A percentile compares a stretch with the other conserved stretches of the same genome.
Conservation (phyloP, 2,329 filamentous ascomycete genomes). For the Neopestalotiopsis rosae region DNA sequence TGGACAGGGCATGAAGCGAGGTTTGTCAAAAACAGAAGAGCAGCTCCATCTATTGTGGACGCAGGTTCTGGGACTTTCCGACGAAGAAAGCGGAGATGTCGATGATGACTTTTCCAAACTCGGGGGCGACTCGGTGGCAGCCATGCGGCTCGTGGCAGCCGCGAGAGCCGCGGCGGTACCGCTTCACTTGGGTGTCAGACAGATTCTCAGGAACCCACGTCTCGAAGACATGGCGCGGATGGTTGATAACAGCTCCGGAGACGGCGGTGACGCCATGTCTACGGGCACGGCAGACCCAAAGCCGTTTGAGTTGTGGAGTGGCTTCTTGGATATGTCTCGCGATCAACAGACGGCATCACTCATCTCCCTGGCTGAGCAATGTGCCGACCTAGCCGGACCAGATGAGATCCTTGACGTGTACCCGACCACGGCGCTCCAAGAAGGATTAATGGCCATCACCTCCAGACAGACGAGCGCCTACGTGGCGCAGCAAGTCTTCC, state of each 20-base stretch:
- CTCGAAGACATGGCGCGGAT: conserved; percentile 8
- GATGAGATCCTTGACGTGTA: conserved; percentile 28
- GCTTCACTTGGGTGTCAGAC: background rate
- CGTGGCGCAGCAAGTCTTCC: conserved; percentile 26
- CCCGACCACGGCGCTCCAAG: conserved; percentile 33
- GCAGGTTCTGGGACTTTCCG: conserved; percentile 4
- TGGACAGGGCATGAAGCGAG: background rate
- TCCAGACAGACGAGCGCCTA: conserved; percentile 31
- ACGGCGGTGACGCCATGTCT: no score
- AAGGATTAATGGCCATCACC: conserved; percentile 34
- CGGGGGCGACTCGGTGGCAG: conserved; percentile 16
- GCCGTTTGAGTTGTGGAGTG: conserved; percentile 6
- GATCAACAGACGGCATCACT: background rate
- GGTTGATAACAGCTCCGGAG: no score
- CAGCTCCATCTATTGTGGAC: conserved; percentile 17
- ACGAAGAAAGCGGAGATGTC: background rate
- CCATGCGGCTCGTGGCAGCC: conserved; percentile 17
- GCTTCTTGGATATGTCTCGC: background rate
- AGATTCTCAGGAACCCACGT: conserved; percentile 11
- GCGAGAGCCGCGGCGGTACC: background rate
- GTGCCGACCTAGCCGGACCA: background rate
- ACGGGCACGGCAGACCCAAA: background rate
- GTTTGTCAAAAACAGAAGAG: background rate
- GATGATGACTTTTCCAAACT: conserved; percentile 17
- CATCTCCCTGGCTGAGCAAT: background rate